Evolutionary conservation across 768 basidiomycete species (phyloP), one percentile per base, ranked within the genome.

Genomic region (Rhodotorula diobovata): DNA sequence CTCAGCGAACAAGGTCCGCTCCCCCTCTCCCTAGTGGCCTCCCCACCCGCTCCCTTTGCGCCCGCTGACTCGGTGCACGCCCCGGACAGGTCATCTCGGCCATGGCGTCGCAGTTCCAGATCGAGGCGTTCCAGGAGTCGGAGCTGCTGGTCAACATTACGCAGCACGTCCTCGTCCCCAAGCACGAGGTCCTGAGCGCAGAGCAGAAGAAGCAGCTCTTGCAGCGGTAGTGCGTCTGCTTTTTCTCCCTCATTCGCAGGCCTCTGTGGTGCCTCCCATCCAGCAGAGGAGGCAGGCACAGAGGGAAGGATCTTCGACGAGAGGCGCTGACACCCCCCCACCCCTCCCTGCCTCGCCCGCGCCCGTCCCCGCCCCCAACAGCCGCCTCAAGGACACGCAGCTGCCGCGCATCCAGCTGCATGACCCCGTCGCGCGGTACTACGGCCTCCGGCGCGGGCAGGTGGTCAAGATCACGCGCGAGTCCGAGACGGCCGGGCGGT

Each of bases 391-490:
- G 81, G 96, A 98, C 79, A 97, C 95, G 2, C 96, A 99, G 79
- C 84, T 99, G 66, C 96, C 96, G 59, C 90, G 96, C 34, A 98
- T 99, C 73, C 94, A 97, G 82, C 81, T 96, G 54, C 88, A 89
- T 37, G 96, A 99, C 81, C 96, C 96, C 18, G 95, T 99, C n/a
- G 93, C 96, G 53, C 87, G 94, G 69, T 98, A 99, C 81, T 99
- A 97, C 82, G 96, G 96, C 62, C 86, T 99, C 67, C 86, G 88
- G 77, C 87, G 96, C 61, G 94, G 95, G 37, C 92, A 95, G 80
- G 96, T 99, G 58, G 96, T 99, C 81, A 97, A 96, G 84, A 98
- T 99, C 77, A 97, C 90, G 70, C 84, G 96, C 77, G 91, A 93
- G 37, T 93, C 91, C 81, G 96, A 98, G 84, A 99, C 96, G 28